Evolutionary conservation across 163 green algal species (phyloP).

Genomic region (Trebouxiophyceae sp.): DNA sequence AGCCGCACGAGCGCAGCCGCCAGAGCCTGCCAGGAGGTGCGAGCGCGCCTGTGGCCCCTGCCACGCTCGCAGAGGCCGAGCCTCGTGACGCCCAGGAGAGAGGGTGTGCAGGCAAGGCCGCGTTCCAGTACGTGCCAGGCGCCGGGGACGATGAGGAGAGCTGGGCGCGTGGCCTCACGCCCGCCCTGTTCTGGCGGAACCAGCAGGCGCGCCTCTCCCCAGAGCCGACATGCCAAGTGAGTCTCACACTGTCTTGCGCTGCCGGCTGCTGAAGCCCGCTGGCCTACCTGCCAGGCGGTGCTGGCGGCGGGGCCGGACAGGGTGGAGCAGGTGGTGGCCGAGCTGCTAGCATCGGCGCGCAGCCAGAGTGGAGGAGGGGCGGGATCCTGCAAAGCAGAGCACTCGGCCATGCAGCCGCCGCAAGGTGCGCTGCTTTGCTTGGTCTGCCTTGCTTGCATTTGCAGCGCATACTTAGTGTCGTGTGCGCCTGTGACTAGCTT

Average conservation of each 20-base stretch:
- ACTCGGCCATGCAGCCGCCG: no score
- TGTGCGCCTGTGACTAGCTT: no score
- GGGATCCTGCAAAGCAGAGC: no score
- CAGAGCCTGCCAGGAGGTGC: not conserved
- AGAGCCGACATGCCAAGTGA: not conserved
- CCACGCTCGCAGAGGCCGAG: not conserved
- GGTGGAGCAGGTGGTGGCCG: no score
- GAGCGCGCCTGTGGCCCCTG: not conserved
- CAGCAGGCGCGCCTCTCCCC: constrained; percentile 6
- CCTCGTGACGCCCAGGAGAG: not conserved
- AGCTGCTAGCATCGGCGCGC: no score
- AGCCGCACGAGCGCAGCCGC: not conserved
- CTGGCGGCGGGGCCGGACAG: no score
- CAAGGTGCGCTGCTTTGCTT: no score
- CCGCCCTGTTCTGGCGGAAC: constrained; percentile 68
- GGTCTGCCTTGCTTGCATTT: no score
- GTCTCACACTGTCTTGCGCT: not conserved
- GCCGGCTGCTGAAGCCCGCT: not conserved
- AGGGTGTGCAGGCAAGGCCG: not conserved
- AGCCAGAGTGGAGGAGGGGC: no score
- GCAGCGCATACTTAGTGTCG: no score
- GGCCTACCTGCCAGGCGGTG: no score
- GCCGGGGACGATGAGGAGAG: constrained; percentile 94
- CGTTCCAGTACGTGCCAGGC: constrained; percentile 69
- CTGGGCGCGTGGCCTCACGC: constrained; percentile 78